Percentiles rank a stretch among this genome's conserved stretches.
Evolutionary conservation across 495 filamentous ascomycete genomes (phyloP).

Genomic region (Hypoxylon fuscum): DNA sequence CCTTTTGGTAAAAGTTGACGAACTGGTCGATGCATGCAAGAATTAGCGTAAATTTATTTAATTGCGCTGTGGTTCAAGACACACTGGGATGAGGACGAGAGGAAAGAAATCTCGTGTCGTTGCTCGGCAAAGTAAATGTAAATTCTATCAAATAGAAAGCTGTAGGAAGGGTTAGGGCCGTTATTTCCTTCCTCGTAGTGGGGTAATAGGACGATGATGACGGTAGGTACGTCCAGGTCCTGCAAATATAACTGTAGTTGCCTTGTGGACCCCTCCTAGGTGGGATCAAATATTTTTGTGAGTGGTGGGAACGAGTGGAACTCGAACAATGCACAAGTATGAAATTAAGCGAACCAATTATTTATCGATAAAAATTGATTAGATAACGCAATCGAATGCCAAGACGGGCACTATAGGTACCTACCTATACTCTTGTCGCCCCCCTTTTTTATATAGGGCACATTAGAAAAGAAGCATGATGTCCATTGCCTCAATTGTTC

Average conservation of each 20-base stretch:
- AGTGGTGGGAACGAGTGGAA: not conserved
- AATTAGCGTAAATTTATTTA: too few relatives aligned
- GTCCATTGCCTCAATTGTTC: too few relatives aligned
- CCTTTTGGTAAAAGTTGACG: constrained; percentile 5
- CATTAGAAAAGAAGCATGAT: too few relatives aligned
- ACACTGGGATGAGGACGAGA: not conserved
- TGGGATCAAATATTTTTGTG: constrained; percentile 21
- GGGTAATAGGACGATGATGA: constrained; percentile 29
- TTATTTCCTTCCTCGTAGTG: constrained; percentile 26
- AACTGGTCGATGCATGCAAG: constrained; percentile 13
- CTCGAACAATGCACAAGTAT: constrained; percentile 21
- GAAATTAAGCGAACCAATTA: constrained; percentile 28
- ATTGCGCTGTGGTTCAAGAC: too few relatives aligned
- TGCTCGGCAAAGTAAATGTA: not conserved
- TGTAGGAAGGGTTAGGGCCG: constrained; percentile 36
- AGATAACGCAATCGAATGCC: constrained; percentile 26
- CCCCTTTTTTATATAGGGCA: too few relatives aligned
- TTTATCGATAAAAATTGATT: constrained; percentile 25
- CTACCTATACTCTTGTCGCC: too few relatives aligned
- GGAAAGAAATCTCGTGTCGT: not conserved
- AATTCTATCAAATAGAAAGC: constrained; percentile 5
- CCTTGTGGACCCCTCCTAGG: not conserved
- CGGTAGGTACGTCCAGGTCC: not conserved
- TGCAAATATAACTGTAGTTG: not conserved
- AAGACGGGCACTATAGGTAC: constrained; percentile 53